These are phyloP conservation scores for Penicillium herquei DNA, from an alignment of 495 filamentous ascomycete species.

Conservation along the genomic window DNA sequence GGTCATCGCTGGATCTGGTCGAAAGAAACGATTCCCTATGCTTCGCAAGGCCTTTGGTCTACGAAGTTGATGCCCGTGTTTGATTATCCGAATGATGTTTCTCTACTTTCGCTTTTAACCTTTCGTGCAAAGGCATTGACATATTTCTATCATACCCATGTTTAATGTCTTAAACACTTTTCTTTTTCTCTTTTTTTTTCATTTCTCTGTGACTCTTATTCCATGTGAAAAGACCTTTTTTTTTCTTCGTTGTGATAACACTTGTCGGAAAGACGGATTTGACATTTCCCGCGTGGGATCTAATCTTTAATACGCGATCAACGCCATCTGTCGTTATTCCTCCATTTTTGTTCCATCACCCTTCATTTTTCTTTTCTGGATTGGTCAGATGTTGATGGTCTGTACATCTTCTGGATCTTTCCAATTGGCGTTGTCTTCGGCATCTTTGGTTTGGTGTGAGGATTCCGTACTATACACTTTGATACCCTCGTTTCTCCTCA, in stretches of 20 bases:
- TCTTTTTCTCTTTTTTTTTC: slow-evolving; percentile 7
- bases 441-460: not conserved
- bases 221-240: not conserved
- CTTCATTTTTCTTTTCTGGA: not conserved
- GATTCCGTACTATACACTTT: slow-evolving; percentile 12
- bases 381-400: no score
- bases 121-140: slow-evolving; percentile 6
- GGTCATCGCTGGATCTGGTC: slow-evolving; percentile 37
- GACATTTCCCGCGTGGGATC: slow-evolving; percentile 17
- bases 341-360: slow-evolving; percentile 5
- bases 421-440: not conserved
- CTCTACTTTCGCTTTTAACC: slow-evolving; percentile 1
- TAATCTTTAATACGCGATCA: slow-evolving; percentile 32
- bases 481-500: slow-evolving; percentile 22
- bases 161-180: slow-evolving; percentile 14
- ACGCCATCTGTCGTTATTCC: slow-evolving; percentile 11
- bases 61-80: slow-evolving; percentile 24
- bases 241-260: not conserved
- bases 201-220: slow-evolving; percentile 7
- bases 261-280: not conserved
- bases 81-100: slow-evolving; percentile 1
- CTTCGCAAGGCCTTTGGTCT: slow-evolving; percentile 50
- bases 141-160: slow-evolving; percentile 15
- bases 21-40: slow-evolving; percentile 51
- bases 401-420: not conserved